Percentiles rank a stretch among this genome's conserved stretches.
Evolutionary conservation across 2,329 filamentous ascomycete genomes (phyloP).

Genomic region (Diaporthe velutina): DNA sequence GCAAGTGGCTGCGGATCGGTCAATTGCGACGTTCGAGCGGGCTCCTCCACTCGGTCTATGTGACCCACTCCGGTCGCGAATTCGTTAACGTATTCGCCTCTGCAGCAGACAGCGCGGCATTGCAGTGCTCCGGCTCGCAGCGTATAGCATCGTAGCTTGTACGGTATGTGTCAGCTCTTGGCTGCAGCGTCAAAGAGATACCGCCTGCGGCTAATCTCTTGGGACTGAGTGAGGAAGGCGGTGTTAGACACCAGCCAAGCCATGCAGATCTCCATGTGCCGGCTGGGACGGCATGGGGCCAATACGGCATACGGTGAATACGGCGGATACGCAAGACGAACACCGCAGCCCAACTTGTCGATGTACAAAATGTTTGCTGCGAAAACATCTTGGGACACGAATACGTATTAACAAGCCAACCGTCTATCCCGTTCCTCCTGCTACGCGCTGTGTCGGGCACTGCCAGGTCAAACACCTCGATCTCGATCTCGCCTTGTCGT

Average conservation of each 20-base stretch:
- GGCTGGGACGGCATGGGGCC: slow-evolving; percentile 6
- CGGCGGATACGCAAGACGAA: not conserved
- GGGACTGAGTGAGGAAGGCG: not conserved
- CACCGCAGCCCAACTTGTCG: not conserved
- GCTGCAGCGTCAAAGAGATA: slow-evolving; percentile 10
- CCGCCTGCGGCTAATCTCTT: slow-evolving; percentile 5
- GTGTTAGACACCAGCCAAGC: slow-evolving; percentile 3
- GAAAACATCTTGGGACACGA: too few species aligned
- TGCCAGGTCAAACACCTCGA: not conserved
- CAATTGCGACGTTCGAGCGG: slow-evolving; percentile 13
- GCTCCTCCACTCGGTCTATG: slow-evolving; percentile 5
- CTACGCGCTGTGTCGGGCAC: not conserved
- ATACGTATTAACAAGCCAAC: not conserved
- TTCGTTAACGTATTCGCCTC: slow-evolving; percentile 26
- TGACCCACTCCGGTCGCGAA: slow-evolving; percentile 15
- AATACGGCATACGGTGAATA: not conserved
- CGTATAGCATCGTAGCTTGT: slow-evolving; percentile 2
- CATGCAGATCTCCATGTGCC: slow-evolving; percentile 18
- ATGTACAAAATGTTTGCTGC: not conserved
- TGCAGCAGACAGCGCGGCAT: not conserved
- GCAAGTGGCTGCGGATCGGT: slow-evolving; percentile 23
- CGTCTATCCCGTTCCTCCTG: not conserved
- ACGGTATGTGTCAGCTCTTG: slow-evolving; percentile 8
- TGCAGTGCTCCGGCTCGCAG: slow-evolving; percentile 1
- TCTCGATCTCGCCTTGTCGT: slow-evolving; percentile 4